These are phyloP conservation scores for Boletus tomentosulus DNA, from an alignment of 768 basidiomycete species.

Conservation along the genomic window DNA sequence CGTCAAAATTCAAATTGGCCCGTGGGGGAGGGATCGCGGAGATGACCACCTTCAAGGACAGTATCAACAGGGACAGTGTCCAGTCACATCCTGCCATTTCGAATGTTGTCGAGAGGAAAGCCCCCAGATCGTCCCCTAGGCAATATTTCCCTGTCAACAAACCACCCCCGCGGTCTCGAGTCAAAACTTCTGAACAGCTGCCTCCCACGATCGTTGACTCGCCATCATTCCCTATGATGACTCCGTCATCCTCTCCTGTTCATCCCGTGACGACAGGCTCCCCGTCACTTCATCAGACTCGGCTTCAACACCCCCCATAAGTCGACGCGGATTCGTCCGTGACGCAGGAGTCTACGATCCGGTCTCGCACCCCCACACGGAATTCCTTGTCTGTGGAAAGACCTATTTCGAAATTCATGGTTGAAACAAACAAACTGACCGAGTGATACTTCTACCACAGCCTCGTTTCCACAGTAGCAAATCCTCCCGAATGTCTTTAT, in stretches of 20 bases:
- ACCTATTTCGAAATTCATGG: constrained; percentile 33
- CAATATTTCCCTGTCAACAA: constrained; percentile 17
- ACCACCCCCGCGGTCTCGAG: constrained; percentile 4
- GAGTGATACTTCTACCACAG: not conserved
- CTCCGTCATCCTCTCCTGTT: not conserved
- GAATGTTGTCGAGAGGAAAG: constrained; percentile 24
- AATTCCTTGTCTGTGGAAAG: constrained; percentile 8
- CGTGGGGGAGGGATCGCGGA: not conserved
- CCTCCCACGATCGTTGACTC: constrained; percentile 17
- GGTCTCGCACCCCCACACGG: not conserved
- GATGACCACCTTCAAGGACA: constrained; percentile 17
- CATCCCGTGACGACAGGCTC: constrained; percentile 10
- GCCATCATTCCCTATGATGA: constrained; percentile 13
- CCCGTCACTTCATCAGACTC: constrained; percentile 14
- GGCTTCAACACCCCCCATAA: constrained; percentile 23
- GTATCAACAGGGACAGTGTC: constrained; percentile 30
- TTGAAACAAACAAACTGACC: constrained; percentile 25
- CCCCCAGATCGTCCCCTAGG: constrained; percentile 3
- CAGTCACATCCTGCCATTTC: constrained; percentile 31
- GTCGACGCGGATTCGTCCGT: constrained; percentile 3
- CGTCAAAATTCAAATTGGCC: constrained; percentile 46
- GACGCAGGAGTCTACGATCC: constrained; percentile 10
- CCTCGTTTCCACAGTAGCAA: not conserved
- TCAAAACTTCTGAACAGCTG: constrained; percentile 1
- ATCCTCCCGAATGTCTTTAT: no score